A percentile compares a stretch with the other conserved stretches of the same genome.
Conservation (phyloP, 2,329 filamentous ascomycete genomes). For the Epichloe sibirici region DNA sequence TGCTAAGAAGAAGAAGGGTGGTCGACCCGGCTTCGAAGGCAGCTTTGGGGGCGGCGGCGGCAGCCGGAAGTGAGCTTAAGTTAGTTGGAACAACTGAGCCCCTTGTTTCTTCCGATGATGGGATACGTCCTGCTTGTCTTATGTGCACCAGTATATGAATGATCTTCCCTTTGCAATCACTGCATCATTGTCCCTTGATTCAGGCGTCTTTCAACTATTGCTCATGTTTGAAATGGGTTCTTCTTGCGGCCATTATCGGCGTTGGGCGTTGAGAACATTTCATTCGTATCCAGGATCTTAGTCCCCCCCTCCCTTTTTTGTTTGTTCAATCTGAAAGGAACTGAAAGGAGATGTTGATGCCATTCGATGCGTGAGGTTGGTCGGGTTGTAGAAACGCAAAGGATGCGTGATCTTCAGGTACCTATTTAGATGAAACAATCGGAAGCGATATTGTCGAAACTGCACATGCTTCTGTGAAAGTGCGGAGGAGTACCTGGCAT, state of each 20-base stretch:
- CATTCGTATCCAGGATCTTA: not conserved
- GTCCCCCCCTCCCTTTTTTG: not conserved
- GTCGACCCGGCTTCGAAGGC: constrained; percentile 58
- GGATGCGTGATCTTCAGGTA: not conserved
- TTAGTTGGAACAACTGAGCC: not conserved
- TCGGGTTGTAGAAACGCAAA: not conserved
- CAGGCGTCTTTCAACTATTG: not conserved
- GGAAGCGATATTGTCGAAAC: not conserved
- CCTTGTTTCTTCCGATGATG: not conserved
- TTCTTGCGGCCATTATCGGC: constrained; percentile 1
- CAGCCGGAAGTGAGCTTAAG: constrained; percentile 29
- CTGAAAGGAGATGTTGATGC: too few species aligned
- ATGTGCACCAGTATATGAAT: not conserved
- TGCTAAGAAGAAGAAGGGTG: constrained; percentile 34
- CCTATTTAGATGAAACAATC: not conserved
- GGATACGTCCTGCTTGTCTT: not conserved
- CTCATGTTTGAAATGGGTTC: not conserved
- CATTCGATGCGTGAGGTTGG: not conserved
- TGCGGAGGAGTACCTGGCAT: too few species aligned
- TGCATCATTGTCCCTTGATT: not conserved
- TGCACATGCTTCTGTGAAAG: too few species aligned
- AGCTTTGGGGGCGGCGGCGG: constrained; percentile 45
- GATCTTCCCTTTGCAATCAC: not conserved
- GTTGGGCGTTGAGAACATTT: constrained; percentile 2
- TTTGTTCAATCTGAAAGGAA: not conserved